Percentiles rank a stretch among this genome's conserved stretches.
These are phyloP conservation scores for Saturnispora mendoncae DNA, from an alignment of 805 yeast genomes.

Conservation along the genomic window DNA sequence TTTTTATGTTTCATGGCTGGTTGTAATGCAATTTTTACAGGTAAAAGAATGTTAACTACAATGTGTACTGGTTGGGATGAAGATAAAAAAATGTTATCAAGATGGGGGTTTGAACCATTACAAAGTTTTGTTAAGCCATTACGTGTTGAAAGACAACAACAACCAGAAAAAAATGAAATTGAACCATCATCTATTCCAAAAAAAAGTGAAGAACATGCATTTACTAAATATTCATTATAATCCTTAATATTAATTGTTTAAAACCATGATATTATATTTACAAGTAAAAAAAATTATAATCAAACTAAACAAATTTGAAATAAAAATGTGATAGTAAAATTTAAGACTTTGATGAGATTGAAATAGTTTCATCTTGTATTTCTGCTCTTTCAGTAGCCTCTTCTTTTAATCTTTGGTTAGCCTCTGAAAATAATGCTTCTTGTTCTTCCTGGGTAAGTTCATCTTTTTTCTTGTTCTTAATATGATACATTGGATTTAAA, in stretches of 20 bases:
- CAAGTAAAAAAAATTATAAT: too few relatives aligned
- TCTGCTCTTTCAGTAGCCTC: not conserved
- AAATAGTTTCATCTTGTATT: too few relatives aligned
- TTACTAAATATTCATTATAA: too few relatives aligned
- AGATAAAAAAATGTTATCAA: constrained; percentile 55
- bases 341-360: too few relatives aligned
- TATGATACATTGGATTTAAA: constrained; percentile 64
- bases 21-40: constrained; percentile 73
- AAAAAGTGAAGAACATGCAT: too few relatives aligned
- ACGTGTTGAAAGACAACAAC: not conserved
- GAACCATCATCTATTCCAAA: not conserved
- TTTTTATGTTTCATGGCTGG: constrained; percentile 70
- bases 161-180: not conserved
- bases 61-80: constrained; percentile 82
- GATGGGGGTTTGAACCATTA: constrained; percentile 47
- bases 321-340: too few relatives aligned
- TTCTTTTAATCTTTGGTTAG: constrained; percentile 21
- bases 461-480: constrained; percentile 58
- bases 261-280: too few relatives aligned
- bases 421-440: constrained; percentile 40
- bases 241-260: too few relatives aligned
- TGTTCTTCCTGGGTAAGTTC: constrained; percentile 47
- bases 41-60: constrained; percentile 73
- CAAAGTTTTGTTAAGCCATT: constrained; percentile 12
- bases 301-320: too few relatives aligned